Base-by-base conservation (phyloP, 1,139 yeast genomes). In the Geotrichum carabidarum region DNA sequence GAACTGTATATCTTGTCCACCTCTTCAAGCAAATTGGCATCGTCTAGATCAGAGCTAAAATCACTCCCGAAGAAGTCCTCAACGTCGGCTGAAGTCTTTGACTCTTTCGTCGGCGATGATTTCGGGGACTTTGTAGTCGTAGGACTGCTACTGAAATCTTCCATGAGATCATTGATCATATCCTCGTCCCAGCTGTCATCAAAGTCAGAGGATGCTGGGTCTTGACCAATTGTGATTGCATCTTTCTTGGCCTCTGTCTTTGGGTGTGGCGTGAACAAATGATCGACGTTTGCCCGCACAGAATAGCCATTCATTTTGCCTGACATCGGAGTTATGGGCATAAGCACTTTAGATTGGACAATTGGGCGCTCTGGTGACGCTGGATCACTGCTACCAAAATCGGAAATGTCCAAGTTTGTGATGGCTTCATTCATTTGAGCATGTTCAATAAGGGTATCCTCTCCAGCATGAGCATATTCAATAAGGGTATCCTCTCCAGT, bases 241-340 rank as follows among this genome's bases (percentile, higher is more conserved):
- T 22, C 27, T 22, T 22, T 44, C 2, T 30, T 30, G 14, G 22
- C 48, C 8, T 31, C 30, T 11, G 17, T 9, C 38, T 31, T 32
- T 11, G 48, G 14, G 2, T 22, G 27, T 9, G 48, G 48, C 30
- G 48, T n/a, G 32, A 44, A 44, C 7, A 44, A 27, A 44, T 44
- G 38, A 8, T 31, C 48, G 2, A 22, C 18, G 32, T 34, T 34
- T n/a, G 32, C 32, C 5, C 38, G 38, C 38, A 8, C n/a, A 4
- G n/a, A 4, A 14, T 30, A 14, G 11, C 14, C 4, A 9, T 31
- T 34, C 8, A 44, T 34, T 44, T 34, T 44, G 1, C 32, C 12
- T 9, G 40, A 32, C 11, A 44, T 11, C 9, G 48, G 48, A 4
- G 48, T 44, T n/a, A 44, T 32, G 2, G 48, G 48, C n/a, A 44